Base-by-base conservation (phyloP, 1,284 basidiomycete genomes). In the Cronartium quercuum region DNA sequence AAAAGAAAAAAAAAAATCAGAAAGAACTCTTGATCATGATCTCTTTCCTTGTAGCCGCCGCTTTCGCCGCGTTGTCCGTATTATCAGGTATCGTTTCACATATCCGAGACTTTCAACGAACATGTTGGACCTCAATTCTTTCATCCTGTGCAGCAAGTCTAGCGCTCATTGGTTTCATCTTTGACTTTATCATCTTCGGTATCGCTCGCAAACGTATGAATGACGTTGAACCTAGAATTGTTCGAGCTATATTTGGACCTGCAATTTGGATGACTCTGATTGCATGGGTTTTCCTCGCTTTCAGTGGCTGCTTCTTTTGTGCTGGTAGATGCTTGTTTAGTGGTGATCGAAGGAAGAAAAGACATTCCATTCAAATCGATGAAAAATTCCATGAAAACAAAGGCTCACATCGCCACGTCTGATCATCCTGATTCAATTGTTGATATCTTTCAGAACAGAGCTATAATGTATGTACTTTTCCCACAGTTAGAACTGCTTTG, bases 241-340 rank as follows among this genome's bases (percentile, higher is more conserved):
- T 61, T 5, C 35, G 18, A 21, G 67, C 57, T 12, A 24, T 29
- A 61, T 62, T 69, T 21, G 67, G 67, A 40, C 35, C n/a, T 13
- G 67, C 67, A 13, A 21, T 69, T 10, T 58, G 67, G 37, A 24
- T 60, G 21, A 61, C 67, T 7, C 24, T 69, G 4, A 21, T 40
- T 29, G 57, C 67, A 12, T 69, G 67, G 67, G 15, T 69, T 6
- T 61, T n/a, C 40, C 57, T 69, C 34, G 57, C 67, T 24, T 69
- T 69, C 42, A 69, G 67, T 62, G 67, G 67, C 24, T 69, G 55
- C 40, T 69, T 69, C 67, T 69, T 69, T 38, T 69, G 67, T 21
- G 67, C 67, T 41, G 67, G 67, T 24, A 69, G 67, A 44, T 69
- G 67, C 21, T 57, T 69, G 6, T 69, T 24, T 60, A 61, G 58